Evolutionary conservation across 805 yeast genomes (phyloP).

Genomic region (Citeromyces nyonsensis): DNA sequence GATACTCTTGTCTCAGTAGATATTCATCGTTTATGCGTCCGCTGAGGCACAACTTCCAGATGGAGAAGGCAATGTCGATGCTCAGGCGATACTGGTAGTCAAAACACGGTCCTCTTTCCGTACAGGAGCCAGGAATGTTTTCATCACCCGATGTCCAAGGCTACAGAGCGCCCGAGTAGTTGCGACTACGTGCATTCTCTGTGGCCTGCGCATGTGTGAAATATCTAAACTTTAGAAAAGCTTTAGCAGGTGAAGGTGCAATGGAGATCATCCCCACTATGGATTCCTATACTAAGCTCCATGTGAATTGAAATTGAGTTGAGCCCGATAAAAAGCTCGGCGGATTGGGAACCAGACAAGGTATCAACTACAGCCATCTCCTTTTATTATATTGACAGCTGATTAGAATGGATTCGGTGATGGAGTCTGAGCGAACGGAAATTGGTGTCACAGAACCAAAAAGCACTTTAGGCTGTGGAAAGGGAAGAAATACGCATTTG

Average conservation of each 20-base stretch:
- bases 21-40: conserved; percentile 37
- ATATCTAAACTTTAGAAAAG: conserved; percentile 44
- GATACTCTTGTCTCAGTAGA: conserved; percentile 41
- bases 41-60: conserved; percentile 48
- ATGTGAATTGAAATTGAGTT: too few relatives aligned
- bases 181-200: conserved; percentile 34
- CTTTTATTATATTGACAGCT: too few relatives aligned
- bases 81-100: conserved; percentile 77
- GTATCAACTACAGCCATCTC: too few relatives aligned
- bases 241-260: conserved; percentile 46
- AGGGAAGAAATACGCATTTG: too few relatives aligned
- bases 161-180: conserved; percentile 45
- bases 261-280: conserved; percentile 57
- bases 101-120: conserved; percentile 74
- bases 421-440: too few relatives aligned
- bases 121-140: conserved; percentile 51
- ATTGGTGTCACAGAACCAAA: too few relatives aligned
- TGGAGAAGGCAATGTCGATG: conserved; percentile 54
- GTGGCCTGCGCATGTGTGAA: conserved; percentile 48
- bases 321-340: too few relatives aligned
- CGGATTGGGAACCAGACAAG: too few relatives aligned
- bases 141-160: conserved; percentile 74
- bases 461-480: too few relatives aligned
- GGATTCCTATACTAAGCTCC: too few relatives aligned
- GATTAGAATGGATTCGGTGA: too few relatives aligned